These are phyloP conservation scores for Pseudevernia furfuracea DNA, from an alignment of 495 filamentous ascomycete genomes.

Conservation along the genomic window DNA sequence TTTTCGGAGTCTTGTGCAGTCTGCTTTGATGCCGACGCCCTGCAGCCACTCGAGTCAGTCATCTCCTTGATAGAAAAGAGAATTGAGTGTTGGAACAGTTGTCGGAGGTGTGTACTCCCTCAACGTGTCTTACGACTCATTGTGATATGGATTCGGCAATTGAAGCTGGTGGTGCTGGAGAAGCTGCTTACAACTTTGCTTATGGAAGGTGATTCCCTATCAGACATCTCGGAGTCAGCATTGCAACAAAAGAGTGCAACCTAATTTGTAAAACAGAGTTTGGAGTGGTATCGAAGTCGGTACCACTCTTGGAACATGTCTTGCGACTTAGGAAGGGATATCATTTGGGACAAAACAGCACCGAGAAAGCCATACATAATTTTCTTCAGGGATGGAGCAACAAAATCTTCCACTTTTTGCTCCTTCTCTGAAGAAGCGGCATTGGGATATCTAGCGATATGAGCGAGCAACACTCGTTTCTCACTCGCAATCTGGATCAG, in stretches of 20 bases:
- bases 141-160: neutral
- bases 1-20: conserved; percentile 62
- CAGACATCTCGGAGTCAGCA: neutral
- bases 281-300: neutral
- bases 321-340: neutral
- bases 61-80: neutral
- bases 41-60: neutral
- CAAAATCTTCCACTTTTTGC: conserved; percentile 40
- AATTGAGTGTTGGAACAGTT: neutral
- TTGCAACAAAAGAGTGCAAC: neutral
- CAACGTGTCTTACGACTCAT: neutral
- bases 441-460: conserved; percentile 56
- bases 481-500: conserved; percentile 75
- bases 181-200: conserved; percentile 46
- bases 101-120: neutral
- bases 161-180: neutral
- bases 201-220: conserved; percentile 52
- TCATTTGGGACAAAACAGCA: neutral
- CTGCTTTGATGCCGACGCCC: conserved; percentile 67
- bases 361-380: conserved; percentile 40
- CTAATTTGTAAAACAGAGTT: neutral
- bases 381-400: conserved; percentile 58
- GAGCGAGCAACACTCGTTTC: conserved; percentile 73
- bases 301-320: neutral
- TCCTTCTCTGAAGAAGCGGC: conserved; percentile 23